Percentiles rank a stretch among this genome's conserved stretches.
phyloP scores from a whole-genome alignment of 2,329 filamentous ascomycete species.

The Zymoseptoria ardabiliae region DNA sequence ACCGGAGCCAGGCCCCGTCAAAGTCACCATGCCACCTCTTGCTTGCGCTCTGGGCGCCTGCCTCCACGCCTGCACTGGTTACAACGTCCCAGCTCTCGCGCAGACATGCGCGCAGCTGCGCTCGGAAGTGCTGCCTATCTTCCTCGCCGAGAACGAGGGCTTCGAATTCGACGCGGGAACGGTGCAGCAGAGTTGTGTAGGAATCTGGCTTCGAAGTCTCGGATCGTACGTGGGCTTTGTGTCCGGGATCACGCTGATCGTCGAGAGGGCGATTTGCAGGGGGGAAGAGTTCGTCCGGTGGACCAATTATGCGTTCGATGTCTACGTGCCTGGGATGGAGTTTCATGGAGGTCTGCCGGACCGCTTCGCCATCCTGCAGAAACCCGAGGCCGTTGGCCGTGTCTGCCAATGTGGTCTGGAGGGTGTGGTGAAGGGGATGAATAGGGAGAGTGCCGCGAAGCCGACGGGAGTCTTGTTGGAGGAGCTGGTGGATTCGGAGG shows the following conservation, averaged over 20 bases:
- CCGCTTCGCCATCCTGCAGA: not conserved
- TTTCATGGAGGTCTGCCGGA: not conserved
- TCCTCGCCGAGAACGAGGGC: conserved; percentile 15
- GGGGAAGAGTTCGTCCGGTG: conserved; percentile 5
- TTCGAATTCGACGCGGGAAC: conserved; percentile 20
- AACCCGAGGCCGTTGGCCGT: not conserved
- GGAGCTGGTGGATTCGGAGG: conserved; percentile 4
- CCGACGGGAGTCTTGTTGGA: conserved; percentile 3
- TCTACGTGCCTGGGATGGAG: not conserved
- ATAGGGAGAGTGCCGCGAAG: not conserved
- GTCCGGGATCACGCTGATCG: conserved; percentile 11
- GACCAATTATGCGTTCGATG: conserved; percentile 15
- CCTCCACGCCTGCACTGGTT: conserved; percentile 9
- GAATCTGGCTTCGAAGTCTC: conserved; percentile 14
- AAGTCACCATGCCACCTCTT: conserved; percentile 8
- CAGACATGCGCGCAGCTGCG: conserved; percentile 21
- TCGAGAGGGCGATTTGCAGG: conserved; percentile 11
- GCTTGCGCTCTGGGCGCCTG: conserved; percentile 17
- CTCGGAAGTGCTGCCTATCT: conserved; percentile 20
- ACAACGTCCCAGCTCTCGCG: conserved; percentile 18
- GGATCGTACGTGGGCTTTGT: conserved; percentile 13
- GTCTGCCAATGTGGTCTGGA: conserved; percentile 9
- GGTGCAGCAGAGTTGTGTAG: conserved; percentile 18
- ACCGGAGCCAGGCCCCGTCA: conserved; percentile 3
- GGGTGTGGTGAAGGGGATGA: conserved; percentile 1